Base-by-base conservation (phyloP, 2,329 filamentous ascomycete genomes). In the Alternaria brassicicola region DNA sequence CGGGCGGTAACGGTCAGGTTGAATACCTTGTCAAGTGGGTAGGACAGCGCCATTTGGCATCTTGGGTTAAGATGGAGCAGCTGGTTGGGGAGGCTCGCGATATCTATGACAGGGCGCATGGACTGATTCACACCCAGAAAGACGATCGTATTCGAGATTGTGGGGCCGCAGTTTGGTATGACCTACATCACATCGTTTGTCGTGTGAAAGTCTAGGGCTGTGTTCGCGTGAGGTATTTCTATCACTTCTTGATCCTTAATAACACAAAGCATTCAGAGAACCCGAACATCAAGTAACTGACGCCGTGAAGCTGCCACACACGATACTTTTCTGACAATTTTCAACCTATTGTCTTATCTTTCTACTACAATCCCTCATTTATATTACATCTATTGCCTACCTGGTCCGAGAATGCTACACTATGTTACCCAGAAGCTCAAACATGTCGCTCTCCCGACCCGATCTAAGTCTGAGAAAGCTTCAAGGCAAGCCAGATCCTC, bases 11-110 rank as follows among this genome's bases (percentile, higher is more conserved):
- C 50, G 62, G 62, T 0, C 28, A 30, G 21, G 25, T 62, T 6
- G 19, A 43, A 26, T 66, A 66, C 26, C 49, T 64, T 10, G 57
- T 64, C 10, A 61, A 64, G 49, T 63, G 59, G 62, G 57, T 66
- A 19, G 62, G 64, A 6, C n/a, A n/a, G n/a, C n/a, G n/a, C n/a
- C n/a, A n/a, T n/a, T n/a, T n/a, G n/a, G n/a, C n/a, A n/a, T n/a
- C n/a, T n/a, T n/a, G n/a, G n/a, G n/a, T n/a, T n/a, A n/a, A n/a
- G n/a, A n/a, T n/a, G n/a, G n/a, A n/a, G n/a, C n/a, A n/a, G n/a
- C n/a, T n/a, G n/a, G n/a, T n/a, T n/a, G n/a, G n/a, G n/a, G n/a
- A n/a, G n/a, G n/a, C n/a, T n/a, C n/a, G n/a, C n/a, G n/a, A n/a
- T n/a, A n/a, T n/a, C n/a, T n/a, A n/a, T n/a, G n/a, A n/a, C n/a